Evolutionary conservation across 805 yeast genomes (phyloP).

Genomic region (Saturnispora bothae): DNA sequence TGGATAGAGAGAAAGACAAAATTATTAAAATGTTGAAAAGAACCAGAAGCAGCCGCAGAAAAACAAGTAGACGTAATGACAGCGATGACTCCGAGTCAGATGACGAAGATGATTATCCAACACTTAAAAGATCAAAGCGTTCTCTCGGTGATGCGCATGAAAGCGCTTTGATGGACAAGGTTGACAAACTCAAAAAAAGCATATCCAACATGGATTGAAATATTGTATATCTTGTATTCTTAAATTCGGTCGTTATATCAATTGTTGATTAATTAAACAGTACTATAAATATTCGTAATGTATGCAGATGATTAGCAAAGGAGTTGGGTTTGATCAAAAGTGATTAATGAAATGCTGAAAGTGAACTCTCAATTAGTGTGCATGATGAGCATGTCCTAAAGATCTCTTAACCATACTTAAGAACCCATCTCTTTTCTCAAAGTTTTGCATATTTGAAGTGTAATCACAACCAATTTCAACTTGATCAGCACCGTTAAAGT

Average conservation of each 20-base stretch:
- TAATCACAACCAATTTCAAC: constrained; percentile 44
- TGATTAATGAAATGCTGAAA: neutral
- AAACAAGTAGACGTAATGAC: constrained; percentile 8
- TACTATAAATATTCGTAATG: neutral
- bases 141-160: neutral
- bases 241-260: no score
- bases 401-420: constrained; percentile 18
- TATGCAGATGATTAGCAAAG: constrained; percentile 1
- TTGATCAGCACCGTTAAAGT: constrained; percentile 24
- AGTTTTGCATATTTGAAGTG: constrained; percentile 22
- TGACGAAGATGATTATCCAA: neutral
- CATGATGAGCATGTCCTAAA: constrained; percentile 9
- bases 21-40: constrained; percentile 17
- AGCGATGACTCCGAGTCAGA: neutral
- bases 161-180: constrained; percentile 2
- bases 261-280: no score
- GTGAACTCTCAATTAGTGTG: constrained; percentile 2
- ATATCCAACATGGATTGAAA: constrained; percentile 3
- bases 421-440: constrained; percentile 22
- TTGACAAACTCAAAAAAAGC: constrained; percentile 4
- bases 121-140: neutral
- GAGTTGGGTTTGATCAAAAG: neutral
- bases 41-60: constrained; percentile 8
- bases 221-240: neutral
- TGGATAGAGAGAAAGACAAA: constrained; percentile 21